These are phyloP conservation scores for Pythium utonaiense DNA, from an alignment of 352 stramenopile species.

Conservation along the genomic window DNA sequence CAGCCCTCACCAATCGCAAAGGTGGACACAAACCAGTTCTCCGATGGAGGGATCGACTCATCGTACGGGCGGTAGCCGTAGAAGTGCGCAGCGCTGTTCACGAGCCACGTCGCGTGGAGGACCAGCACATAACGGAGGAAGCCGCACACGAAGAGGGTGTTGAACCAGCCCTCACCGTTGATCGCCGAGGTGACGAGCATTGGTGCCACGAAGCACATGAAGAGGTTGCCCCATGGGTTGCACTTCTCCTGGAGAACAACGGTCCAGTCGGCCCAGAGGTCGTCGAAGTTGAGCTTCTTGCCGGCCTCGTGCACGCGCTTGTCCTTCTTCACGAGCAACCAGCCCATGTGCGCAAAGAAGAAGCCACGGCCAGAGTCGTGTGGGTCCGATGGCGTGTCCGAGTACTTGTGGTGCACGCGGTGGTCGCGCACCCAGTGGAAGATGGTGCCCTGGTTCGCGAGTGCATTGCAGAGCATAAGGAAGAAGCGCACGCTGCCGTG, in stretches of 20 bases:
- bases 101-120: constrained; percentile 97
- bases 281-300: constrained; percentile 95
- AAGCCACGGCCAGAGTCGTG: constrained; percentile 98
- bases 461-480: constrained; percentile 97
- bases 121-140: constrained; percentile 93
- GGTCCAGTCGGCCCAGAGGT: constrained; percentile 95
- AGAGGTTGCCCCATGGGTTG: constrained; percentile 97
- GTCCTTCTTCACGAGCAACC: constrained; percentile 98
- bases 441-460: constrained; percentile 98
- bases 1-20: constrained; percentile 96
- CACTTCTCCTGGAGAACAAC: constrained; percentile 96
- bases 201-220: constrained; percentile 97
- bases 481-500: constrained; percentile 88
- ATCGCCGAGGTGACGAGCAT: constrained; percentile 84
- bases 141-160: constrained; percentile 94
- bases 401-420: constrained; percentile 99
- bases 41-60: constrained; percentile 84
- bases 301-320: constrained; percentile 85
- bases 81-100: constrained; percentile 98
- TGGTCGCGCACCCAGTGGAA: constrained; percentile 98
- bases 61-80: constrained; percentile 98
- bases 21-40: constrained; percentile 97
- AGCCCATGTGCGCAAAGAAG: constrained; percentile 99
- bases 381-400: constrained; percentile 91
- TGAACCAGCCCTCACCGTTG: constrained; percentile 94